Conservation (phyloP, 768 basidiomycete genomes). For the Suillus weaverae region DNA sequence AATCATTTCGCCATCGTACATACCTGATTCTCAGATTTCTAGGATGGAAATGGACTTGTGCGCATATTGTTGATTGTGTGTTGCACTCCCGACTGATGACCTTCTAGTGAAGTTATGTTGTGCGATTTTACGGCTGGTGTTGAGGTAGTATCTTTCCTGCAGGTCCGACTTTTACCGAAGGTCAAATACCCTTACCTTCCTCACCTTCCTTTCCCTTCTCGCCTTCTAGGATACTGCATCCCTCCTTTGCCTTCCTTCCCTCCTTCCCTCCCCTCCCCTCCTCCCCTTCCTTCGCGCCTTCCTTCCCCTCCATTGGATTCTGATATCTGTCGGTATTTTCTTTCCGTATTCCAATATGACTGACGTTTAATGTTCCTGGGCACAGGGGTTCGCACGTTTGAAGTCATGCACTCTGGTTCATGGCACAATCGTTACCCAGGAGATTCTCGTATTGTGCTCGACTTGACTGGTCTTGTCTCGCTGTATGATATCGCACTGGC, state of each 20-base stretch:
- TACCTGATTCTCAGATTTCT: not conserved
- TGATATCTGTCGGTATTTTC: not conserved
- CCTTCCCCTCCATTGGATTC: not conserved
- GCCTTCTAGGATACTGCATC: no score
- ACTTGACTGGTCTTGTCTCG: conserved; percentile 22
- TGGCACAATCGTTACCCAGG: conserved; percentile 29
- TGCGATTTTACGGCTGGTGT: conserved; percentile 47
- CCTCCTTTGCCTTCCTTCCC: no score
- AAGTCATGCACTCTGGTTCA: conserved; percentile 18
- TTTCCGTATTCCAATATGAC: not conserved
- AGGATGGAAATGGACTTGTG: conserved; percentile 55
- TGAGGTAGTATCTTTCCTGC: conserved; percentile 38
- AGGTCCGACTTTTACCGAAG: conserved; percentile 20
- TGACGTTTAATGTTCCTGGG: not conserved
- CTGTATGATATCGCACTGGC: conserved; percentile 28
- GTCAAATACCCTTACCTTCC: not conserved
- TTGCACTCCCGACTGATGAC: not conserved
- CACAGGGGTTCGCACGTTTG: conserved; percentile 6
- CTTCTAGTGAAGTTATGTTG: conserved; percentile 45
- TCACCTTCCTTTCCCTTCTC: not conserved
- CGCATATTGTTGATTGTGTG: conserved; percentile 15
- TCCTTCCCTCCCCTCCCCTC: no score
- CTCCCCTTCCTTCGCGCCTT: no score
- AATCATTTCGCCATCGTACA: not conserved
- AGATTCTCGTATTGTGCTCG: conserved; percentile 25